These are phyloP conservation scores for Fusarium heterosporum DNA, from an alignment of 2,329 filamentous ascomycete species.

Conservation along the genomic window DNA sequence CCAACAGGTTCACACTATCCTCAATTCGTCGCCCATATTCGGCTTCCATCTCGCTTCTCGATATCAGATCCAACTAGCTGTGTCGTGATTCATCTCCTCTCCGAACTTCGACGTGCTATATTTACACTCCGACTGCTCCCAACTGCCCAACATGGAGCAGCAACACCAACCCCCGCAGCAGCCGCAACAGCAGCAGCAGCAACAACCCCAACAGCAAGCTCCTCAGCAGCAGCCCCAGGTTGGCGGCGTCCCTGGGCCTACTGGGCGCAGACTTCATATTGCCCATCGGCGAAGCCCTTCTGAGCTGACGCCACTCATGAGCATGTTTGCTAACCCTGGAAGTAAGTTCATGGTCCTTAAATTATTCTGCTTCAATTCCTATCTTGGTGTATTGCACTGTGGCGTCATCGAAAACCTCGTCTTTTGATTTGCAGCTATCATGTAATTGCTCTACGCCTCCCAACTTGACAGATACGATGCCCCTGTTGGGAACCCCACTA, in stretches of 20 bases:
- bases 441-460: background rate
- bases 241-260: conserved; percentile 75
- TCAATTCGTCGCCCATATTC: conserved; percentile 41
- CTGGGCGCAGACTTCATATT: conserved; percentile 93
- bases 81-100: conserved; percentile 40
- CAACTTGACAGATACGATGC: background rate
- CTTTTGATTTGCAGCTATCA: background rate
- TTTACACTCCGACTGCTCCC: conserved; percentile 51
- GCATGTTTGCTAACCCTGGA: conserved; percentile 78
- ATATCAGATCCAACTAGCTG: conserved; percentile 43
- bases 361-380: conserved; percentile 4
- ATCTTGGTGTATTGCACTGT: conserved; percentile 1
- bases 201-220: conserved; percentile 66
- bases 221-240: conserved; percentile 61
- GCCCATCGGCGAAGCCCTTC: conserved; percentile 97
- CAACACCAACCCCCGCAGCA: conserved; percentile 68
- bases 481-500: background rate
- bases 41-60: conserved; percentile 40
- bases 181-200: conserved; percentile 59
- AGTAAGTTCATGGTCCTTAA: conserved; percentile 63
- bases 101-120: conserved; percentile 55
- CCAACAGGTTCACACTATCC: conserved; percentile 41
- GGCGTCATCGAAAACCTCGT: conserved; percentile 11
- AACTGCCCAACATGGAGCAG: conserved; percentile 69
- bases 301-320: conserved; percentile 96